phyloP scores from a whole-genome alignment of 2,329 filamentous ascomycete species.

The Thelonectria rubi region DNA sequence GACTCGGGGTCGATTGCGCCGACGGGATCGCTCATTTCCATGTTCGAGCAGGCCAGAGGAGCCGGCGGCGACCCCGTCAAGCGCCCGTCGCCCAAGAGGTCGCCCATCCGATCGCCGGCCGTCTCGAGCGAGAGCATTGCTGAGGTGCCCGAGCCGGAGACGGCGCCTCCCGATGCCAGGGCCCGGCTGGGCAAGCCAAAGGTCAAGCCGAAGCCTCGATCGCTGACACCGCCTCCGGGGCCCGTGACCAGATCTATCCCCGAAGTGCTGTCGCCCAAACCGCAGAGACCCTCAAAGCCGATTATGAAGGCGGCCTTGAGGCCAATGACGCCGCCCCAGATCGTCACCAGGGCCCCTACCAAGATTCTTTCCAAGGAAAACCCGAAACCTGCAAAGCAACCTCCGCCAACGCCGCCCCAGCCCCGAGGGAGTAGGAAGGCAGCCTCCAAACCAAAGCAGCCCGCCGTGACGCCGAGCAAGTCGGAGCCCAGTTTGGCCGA shows the following conservation, averaged over 20 bases:
- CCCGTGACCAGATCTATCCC: slow-evolving; percentile 33
- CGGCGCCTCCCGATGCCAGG: slow-evolving; percentile 27
- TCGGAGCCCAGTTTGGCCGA: slow-evolving; percentile 23
- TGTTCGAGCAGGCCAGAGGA: slow-evolving; percentile 70
- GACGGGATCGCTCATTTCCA: slow-evolving; percentile 70
- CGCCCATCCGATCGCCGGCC: slow-evolving; percentile 24
- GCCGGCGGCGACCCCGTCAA: slow-evolving; percentile 49
- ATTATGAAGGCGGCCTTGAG: slow-evolving; percentile 44
- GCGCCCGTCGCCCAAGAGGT: slow-evolving; percentile 40
- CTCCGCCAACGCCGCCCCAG: slow-evolving; percentile 51
- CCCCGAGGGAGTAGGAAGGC: slow-evolving; percentile 43
- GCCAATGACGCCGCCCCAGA: slow-evolving; percentile 43
- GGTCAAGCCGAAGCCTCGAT: slow-evolving; percentile 38
- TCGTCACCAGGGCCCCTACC: slow-evolving; percentile 35
- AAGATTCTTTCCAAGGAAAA: slow-evolving; percentile 40
- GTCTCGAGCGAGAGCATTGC: slow-evolving; percentile 27
- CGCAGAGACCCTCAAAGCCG: slow-evolving; percentile 45
- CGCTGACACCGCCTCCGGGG: slow-evolving; percentile 34
- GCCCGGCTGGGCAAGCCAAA: slow-evolving; percentile 41
- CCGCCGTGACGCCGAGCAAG: slow-evolving; percentile 26
- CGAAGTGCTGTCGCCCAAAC: slow-evolving; percentile 46
- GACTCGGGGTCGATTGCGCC: slow-evolving; percentile 68
- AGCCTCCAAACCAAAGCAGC: slow-evolving; percentile 21
- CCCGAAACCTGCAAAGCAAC: slow-evolving; percentile 30
- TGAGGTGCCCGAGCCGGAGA: slow-evolving; percentile 20